Evolutionary conservation across 345 rosid species (phyloP).

Genomic region (Psidium guajava): DNA sequence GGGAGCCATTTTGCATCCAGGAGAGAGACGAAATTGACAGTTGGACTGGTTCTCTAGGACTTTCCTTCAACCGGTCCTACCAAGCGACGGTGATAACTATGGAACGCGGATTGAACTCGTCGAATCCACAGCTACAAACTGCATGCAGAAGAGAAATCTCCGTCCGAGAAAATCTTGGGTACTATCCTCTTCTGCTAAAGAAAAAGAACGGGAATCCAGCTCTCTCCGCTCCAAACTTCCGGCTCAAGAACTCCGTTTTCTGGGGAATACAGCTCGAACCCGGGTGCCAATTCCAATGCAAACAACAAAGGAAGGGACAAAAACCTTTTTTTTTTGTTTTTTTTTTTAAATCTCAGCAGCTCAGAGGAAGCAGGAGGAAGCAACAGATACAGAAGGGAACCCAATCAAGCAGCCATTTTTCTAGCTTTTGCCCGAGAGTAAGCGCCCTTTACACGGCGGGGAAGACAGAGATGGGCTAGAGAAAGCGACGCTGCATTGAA

Average conservation of each 20-base stretch:
- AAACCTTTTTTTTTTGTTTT: background rate
- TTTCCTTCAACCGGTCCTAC: background rate
- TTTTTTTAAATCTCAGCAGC: background rate
- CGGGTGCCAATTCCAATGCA: background rate
- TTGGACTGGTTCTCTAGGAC: background rate
- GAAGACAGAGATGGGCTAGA: background rate
- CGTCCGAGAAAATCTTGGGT: background rate
- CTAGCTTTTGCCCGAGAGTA: background rate
- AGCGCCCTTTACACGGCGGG: background rate
- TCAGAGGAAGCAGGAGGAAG: background rate
- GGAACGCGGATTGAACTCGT: background rate
- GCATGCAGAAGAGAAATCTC: background rate
- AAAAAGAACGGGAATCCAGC: background rate
- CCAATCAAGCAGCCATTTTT: background rate
- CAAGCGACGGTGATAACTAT: background rate
- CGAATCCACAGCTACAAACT: background rate
- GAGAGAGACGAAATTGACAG: background rate
- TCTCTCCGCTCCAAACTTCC: background rate
- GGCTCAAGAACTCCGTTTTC: background rate
- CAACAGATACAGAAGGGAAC: background rate
- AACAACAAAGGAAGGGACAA: background rate
- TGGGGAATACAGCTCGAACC: background rate
- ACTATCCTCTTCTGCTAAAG: background rate
- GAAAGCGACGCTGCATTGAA: background rate
- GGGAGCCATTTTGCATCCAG: constrained; percentile 59